Conservation (phyloP, 495 filamentous ascomycete genomes). For the Penicillium antarcticum region DNA sequence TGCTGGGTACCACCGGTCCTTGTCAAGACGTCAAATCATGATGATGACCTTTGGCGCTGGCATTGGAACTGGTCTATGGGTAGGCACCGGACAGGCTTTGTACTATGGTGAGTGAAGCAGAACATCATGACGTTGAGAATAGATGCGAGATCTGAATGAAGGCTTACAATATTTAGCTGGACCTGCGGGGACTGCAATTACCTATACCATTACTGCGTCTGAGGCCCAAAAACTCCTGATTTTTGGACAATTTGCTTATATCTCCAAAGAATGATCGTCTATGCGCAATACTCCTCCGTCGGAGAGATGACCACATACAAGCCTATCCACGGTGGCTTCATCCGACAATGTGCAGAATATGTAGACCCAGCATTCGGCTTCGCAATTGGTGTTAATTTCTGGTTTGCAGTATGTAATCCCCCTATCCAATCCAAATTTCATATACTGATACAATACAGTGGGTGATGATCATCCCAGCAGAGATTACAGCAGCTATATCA, state of each 20-base stretch:
- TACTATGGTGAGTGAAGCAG: slow-evolving; percentile 18
- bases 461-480: slow-evolving; percentile 31
- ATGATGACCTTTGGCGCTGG: slow-evolving; percentile 35
- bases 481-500: slow-evolving; percentile 27
- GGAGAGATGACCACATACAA: slow-evolving; percentile 32
- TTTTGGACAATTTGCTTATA: background rate
- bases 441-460: slow-evolving; percentile 12
- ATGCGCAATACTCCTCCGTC: slow-evolving; percentile 24
- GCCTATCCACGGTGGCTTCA: slow-evolving; percentile 29
- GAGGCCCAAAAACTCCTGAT: background rate
- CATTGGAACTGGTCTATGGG: slow-evolving; percentile 26
- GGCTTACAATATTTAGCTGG: slow-evolving; percentile 16
- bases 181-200: slow-evolving; percentile 22
- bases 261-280: slow-evolving; percentile 22
- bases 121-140: too few species aligned
- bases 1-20: slow-evolving; percentile 28
- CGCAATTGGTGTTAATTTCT: slow-evolving; percentile 30
- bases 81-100: slow-evolving; percentile 25
- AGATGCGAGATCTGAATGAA: background rate
- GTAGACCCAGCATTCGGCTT: slow-evolving; percentile 29
- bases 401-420: slow-evolving; percentile 22
- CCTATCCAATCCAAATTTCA: background rate
- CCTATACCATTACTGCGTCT: slow-evolving; percentile 28
- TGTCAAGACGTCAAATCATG: slow-evolving; percentile 28
- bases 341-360: slow-evolving; percentile 27